phyloP scores from a whole-genome alignment of 2,329 filamentous ascomycete species.

The Exophiala sp. region DNA sequence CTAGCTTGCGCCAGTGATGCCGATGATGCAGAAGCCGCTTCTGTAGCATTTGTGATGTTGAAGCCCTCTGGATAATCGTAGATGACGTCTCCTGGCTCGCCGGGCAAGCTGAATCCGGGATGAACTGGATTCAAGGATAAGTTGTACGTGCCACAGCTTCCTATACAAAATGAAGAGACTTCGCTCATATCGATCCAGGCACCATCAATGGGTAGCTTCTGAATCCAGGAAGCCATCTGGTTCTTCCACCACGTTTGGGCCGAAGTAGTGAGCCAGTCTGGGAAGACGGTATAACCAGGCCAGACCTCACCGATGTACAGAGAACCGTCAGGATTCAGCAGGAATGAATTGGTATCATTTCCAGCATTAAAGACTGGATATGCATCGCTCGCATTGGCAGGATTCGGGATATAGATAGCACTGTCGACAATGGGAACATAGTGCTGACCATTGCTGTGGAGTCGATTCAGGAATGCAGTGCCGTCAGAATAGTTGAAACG shows the following conservation, averaged over 20 bases:
- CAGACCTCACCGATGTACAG: conserved; percentile 55
- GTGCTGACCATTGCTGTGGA: conserved; percentile 55
- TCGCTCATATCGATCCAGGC: conserved; percentile 63
- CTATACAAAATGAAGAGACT: conserved; percentile 64
- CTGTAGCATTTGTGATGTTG: conserved; percentile 64
- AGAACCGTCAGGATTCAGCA: conserved; percentile 54
- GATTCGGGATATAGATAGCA: conserved; percentile 70
- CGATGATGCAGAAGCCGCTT: conserved; percentile 59
- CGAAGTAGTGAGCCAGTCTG: conserved; percentile 59
- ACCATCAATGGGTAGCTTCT: conserved; percentile 53
- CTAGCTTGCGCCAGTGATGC: conserved; percentile 52
- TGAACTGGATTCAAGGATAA: conserved; percentile 66
- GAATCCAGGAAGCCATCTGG: conserved; percentile 50
- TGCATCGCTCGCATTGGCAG: conserved; percentile 62
- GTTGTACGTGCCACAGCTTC: conserved; percentile 66
- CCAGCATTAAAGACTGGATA: conserved; percentile 54
- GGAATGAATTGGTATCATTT: conserved; percentile 47
- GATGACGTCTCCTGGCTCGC: conserved; percentile 59
- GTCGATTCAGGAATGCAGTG: conserved; percentile 49
- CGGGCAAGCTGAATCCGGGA: conserved; percentile 62
- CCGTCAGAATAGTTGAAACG: conserved; percentile 51
- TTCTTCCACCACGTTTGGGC: conserved; percentile 59
- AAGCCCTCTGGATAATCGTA: conserved; percentile 67
- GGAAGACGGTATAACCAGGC: conserved; percentile 58
- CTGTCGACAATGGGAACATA: conserved; percentile 61